Evolutionary conservation across 768 basidiomycete genomes (phyloP).

Genomic region (Mycena venus): DNA sequence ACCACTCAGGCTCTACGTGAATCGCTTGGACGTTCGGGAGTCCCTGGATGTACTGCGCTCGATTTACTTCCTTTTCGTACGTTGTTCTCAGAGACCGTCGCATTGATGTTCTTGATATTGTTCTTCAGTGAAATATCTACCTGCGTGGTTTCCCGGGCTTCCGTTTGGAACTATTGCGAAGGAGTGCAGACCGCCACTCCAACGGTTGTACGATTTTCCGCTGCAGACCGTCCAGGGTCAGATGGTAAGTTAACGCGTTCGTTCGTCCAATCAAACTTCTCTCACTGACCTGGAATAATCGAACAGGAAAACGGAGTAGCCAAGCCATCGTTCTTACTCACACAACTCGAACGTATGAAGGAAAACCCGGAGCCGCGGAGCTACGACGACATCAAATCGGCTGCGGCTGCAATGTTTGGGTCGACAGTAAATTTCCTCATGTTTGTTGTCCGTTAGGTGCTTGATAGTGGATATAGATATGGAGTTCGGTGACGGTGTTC

Average conservation of each 20-base stretch:
- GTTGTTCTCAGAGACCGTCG: slow-evolving; percentile 21
- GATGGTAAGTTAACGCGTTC: slow-evolving; percentile 40
- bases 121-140: slow-evolving; percentile 53
- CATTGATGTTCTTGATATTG: slow-evolving; percentile 34
- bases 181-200: slow-evolving; percentile 42
- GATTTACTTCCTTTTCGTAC: slow-evolving; percentile 41
- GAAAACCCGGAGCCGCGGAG: not conserved
- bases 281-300: not conserved
- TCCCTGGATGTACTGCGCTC: slow-evolving; percentile 34
- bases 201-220: slow-evolving; percentile 50
- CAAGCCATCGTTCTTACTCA: slow-evolving; percentile 1
- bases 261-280: not conserved
- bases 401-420: no score
- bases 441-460: not conserved
- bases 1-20: slow-evolving; percentile 30
- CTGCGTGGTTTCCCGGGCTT: slow-evolving; percentile 56
- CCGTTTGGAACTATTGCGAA: slow-evolving; percentile 49
- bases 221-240: slow-evolving; percentile 40
- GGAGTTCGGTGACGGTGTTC: slow-evolving; percentile 39
- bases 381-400: slow-evolving; percentile 7
- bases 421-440: slow-evolving; percentile 8
- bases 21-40: slow-evolving; percentile 30
- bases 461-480: slow-evolving; percentile 12
- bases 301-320: slow-evolving; percentile 3
- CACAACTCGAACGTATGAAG: not conserved